Base-by-base conservation (phyloP, 2,329 filamentous ascomycete species). In the Nannizziopsis arthrosporioides region DNA sequence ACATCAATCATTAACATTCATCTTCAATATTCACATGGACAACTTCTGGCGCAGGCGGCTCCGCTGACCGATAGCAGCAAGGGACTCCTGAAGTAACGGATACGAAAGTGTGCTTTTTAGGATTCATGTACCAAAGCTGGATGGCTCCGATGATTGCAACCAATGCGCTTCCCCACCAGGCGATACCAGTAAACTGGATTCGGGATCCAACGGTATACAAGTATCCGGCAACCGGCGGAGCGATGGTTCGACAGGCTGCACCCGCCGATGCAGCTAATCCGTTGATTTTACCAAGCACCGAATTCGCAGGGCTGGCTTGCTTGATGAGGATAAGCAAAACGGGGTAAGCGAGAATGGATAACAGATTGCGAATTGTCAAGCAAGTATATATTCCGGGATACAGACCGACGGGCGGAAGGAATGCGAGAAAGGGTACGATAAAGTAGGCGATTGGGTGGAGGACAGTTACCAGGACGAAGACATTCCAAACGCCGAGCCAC, bases 261-360 rank as follows among this genome's bases (percentile, higher is more conserved):
- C 81, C 82, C 1, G 78, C 81, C 2, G 78, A 82, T 51, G 84
- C 84, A 42, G 82, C 81, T 7, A 85, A 66, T 0, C 82, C 82
- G 53, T 86, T 86, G 61, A 86, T 82, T 56, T 77, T 80, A 1
- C 82, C 82, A 12, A 86, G 70, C 4, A 78, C 74, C 1, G 72
- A 73, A 2, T 77, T 69, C 3, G 76, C 74, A 0, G 81, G 80
- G 3, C 79, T 77, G 1, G 82, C 80, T 65, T 85, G 80, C 62
- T 86, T 86, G 58, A 86, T 74, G 47, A 86, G 69, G 51, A 86
- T 85, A 19, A 86, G 70, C 0, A 82, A 72, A 7, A 83, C 73
- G 0, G 82, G 82, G 34, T 81, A 83, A 17, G 76, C 77, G 32
- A 85, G 71, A 54, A 85, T 84, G 6, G 80, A 80, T 48, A 81